phyloP scores from a whole-genome alignment of 768 basidiomycete genomes.

The Mycena kentingensis region DNA sequence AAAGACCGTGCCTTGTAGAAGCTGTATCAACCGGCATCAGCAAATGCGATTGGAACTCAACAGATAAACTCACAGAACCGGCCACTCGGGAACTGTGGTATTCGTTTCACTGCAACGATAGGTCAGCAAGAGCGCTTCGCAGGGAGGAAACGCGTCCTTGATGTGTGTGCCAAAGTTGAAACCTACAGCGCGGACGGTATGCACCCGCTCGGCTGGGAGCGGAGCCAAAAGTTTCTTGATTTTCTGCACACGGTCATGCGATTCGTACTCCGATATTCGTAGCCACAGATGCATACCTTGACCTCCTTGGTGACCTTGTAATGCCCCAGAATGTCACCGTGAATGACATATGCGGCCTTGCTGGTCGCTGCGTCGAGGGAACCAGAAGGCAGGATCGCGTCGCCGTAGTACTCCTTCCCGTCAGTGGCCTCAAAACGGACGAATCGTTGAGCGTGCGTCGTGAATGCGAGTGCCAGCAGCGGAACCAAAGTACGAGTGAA shows the following conservation, averaged over 20 bases:
- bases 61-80: too few species aligned
- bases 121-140: too few species aligned
- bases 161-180: slow-evolving; percentile 40
- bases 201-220: slow-evolving; percentile 29
- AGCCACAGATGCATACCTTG: slow-evolving; percentile 20
- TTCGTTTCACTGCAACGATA: too few species aligned
- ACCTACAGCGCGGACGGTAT: slow-evolving; percentile 26
- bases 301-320: slow-evolving; percentile 31
- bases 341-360: slow-evolving; percentile 27
- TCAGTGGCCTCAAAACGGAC: slow-evolving; percentile 33
- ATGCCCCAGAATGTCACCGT: slow-evolving; percentile 30
- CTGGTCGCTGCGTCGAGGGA: slow-evolving; percentile 29
- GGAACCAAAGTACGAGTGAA: neutral
- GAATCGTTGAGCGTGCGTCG: slow-evolving; percentile 27
- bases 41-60: too few species aligned
- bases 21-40: too few species aligned
- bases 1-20: too few species aligned
- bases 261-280: too few species aligned
- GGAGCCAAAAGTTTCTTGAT: slow-evolving; percentile 31
- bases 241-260: slow-evolving; percentile 14
- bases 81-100: too few species aligned
- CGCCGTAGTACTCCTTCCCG: slow-evolving; percentile 31
- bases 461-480: slow-evolving; percentile 6
- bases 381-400: slow-evolving; percentile 27
- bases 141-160: too few species aligned